These are phyloP conservation scores for Platismatia glauca DNA, from an alignment of 495 filamentous ascomycete species.

Conservation along the genomic window DNA sequence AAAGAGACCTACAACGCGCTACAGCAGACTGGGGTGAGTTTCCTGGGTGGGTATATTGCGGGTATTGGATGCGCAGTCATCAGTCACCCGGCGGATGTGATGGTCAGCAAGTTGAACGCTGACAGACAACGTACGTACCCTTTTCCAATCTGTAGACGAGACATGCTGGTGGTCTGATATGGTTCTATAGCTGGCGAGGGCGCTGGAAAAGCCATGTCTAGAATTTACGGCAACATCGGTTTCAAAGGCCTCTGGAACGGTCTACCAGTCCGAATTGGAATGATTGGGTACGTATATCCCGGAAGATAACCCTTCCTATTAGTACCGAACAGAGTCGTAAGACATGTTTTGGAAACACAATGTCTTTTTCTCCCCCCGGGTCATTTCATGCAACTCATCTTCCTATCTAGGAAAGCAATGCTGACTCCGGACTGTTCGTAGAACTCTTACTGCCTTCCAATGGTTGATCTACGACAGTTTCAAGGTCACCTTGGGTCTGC, in stretches of 20 bases:
- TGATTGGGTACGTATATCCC: too few species aligned
- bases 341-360: too few species aligned
- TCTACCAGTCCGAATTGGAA: constrained; percentile 53
- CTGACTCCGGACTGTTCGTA: too few species aligned
- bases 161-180: not conserved
- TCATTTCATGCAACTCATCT: too few species aligned
- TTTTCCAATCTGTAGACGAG: not conserved
- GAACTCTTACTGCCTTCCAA: constrained; percentile 56
- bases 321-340: too few species aligned
- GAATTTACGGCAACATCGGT: constrained; percentile 67
- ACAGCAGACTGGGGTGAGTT: constrained; percentile 60
- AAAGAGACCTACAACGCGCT: constrained; percentile 54
- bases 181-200: constrained; percentile 47
- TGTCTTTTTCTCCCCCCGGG: too few species aligned
- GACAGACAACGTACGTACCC: constrained; percentile 48
- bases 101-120: constrained; percentile 64
- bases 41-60: constrained; percentile 63
- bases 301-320: too few species aligned
- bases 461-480: constrained; percentile 74
- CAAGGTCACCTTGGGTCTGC: constrained; percentile 42
- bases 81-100: constrained; percentile 59
- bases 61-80: constrained; percentile 61
- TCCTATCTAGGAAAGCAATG: too few species aligned
- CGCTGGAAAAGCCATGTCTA: constrained; percentile 49
- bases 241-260: constrained; percentile 65